Conservation (phyloP, 2,329 filamentous ascomycete genomes). For the Colletotrichum neosansevieriae region DNA sequence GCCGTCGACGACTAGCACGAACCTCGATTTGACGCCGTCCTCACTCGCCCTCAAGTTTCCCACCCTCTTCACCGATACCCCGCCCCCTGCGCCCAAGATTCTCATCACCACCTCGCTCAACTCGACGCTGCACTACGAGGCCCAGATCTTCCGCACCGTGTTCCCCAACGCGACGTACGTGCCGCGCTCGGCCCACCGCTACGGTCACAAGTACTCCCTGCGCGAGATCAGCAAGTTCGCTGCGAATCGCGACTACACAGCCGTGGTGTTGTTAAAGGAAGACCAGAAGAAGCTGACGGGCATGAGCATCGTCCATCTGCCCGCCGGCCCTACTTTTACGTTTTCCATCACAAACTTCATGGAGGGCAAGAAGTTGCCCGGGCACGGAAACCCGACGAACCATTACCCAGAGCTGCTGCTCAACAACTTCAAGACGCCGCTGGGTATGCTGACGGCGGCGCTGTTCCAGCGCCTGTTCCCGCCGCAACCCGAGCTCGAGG, state of each 20-base stretch:
- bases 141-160: slow-evolving; percentile 79
- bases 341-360: slow-evolving; percentile 93
- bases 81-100: slow-evolving; percentile 79
- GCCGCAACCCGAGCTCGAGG: slow-evolving; percentile 82
- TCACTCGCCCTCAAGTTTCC: slow-evolving; percentile 72
- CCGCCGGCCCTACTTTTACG: slow-evolving; percentile 89
- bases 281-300: slow-evolving; percentile 88
- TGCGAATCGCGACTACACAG: slow-evolving; percentile 82
- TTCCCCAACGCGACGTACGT: slow-evolving; percentile 93
- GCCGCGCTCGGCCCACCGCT: slow-evolving; percentile 83
- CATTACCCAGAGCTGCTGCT: slow-evolving; percentile 92
- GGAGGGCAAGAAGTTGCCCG: slow-evolving; percentile 86
- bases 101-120: slow-evolving; percentile 93
- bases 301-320: slow-evolving; percentile 86
- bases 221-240: slow-evolving; percentile 92
- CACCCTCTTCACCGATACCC: slow-evolving; percentile 70
- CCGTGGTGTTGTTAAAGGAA: slow-evolving; percentile 87
- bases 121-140: slow-evolving; percentile 87
- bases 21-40: slow-evolving; percentile 72
- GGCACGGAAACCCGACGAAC: slow-evolving; percentile 88
- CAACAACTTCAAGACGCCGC: slow-evolving; percentile 94
- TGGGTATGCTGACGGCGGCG: slow-evolving; percentile 88
- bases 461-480: slow-evolving; percentile 82
- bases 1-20: slow-evolving; percentile 72
- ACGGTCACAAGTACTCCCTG: slow-evolving; percentile 91